Base-by-base conservation (phyloP, 1,139 yeast genomes). In the Nematodospora anomalae region DNA sequence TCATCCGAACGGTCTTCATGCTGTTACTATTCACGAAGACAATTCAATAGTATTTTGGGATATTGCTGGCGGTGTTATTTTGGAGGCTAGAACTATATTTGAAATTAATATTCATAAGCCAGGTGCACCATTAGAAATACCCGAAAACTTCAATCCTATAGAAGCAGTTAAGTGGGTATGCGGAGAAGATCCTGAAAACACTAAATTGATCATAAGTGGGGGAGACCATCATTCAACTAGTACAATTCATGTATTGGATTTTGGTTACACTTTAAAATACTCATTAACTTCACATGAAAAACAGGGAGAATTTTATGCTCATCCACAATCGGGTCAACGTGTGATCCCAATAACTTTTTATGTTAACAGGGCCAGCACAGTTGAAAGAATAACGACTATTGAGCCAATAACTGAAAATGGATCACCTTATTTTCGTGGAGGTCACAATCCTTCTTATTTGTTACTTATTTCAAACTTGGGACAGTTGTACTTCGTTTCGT, bases 41-140 rank as follows among this genome's bases (percentile, higher is more conserved):
- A 92, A 90, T 35, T 76, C 95, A 0, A 53, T 94, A 31, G 96
- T 79, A 4, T 92, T 92, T 52, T 94, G 97, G 97, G 98, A 92
- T 58, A 82, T 87, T 1, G 73, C 79, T 26, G 81, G 82, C 28
- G 96, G 94, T 0, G 76, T 77, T 10, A 61, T 82, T 31, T 65
- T 92, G 6, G 82, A 81, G 38, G 90, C 96, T 1, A 74, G 97
- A 48, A 76, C 87, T 2, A 49, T 85, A 6, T 73, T 76, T 41
- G 94, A 85, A 36, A 67, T 79, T 4, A 75, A 79, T 38, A 75
- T 88, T 16, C 81, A 88, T 50, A 57, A 62, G 18, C 82, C 85
- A 35, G 67, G 71, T 0, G 46, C 52, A 1, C 51, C 64, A 20
- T 20, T 49, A 40, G 48, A 38, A 38, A 41, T 52, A 3, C 53